These are phyloP conservation scores for Colletotrichum costaricense DNA, from an alignment of 2,329 filamentous ascomycete species.

Conservation along the genomic window DNA sequence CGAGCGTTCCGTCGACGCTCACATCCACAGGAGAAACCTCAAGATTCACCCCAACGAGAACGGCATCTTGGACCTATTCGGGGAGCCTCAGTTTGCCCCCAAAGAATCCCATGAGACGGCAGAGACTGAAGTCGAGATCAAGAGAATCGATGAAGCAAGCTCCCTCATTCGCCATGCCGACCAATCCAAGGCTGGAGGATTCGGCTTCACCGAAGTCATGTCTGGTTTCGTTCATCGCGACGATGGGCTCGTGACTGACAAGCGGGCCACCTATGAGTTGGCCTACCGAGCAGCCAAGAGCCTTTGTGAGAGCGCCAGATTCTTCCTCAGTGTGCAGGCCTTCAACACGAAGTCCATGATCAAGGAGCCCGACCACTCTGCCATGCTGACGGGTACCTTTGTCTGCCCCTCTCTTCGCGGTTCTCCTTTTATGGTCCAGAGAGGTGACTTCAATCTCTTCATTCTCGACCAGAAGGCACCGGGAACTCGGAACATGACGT, in stretches of 20 bases:
- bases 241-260: conserved; percentile 53
- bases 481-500: conserved; percentile 69
- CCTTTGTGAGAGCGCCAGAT: conserved; percentile 65
- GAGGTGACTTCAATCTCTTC: conserved; percentile 69
- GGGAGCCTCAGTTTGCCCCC: conserved; percentile 53
- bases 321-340: conserved; percentile 69
- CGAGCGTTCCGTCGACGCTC: conserved; percentile 69
- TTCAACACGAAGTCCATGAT: conserved; percentile 63
- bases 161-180: conserved; percentile 55
- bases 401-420: conserved; percentile 64
- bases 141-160: conserved; percentile 49
- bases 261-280: conserved; percentile 63
- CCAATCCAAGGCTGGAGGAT: conserved; percentile 57
- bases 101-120: conserved; percentile 30
- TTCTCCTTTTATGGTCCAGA: conserved; percentile 70
- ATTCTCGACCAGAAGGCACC: conserved; percentile 62
- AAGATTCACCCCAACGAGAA: conserved; percentile 59
- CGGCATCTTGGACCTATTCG: conserved; percentile 65
- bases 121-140: conserved; percentile 47
- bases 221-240: conserved; percentile 67
- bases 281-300: conserved; percentile 63
- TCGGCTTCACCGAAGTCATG: conserved; percentile 75
- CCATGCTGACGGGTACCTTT: conserved; percentile 69
- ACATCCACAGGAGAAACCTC: conserved; percentile 54
- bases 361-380: conserved; percentile 59